phyloP scores from a whole-genome alignment of 768 basidiomycete species.

The Calocera cornea region DNA sequence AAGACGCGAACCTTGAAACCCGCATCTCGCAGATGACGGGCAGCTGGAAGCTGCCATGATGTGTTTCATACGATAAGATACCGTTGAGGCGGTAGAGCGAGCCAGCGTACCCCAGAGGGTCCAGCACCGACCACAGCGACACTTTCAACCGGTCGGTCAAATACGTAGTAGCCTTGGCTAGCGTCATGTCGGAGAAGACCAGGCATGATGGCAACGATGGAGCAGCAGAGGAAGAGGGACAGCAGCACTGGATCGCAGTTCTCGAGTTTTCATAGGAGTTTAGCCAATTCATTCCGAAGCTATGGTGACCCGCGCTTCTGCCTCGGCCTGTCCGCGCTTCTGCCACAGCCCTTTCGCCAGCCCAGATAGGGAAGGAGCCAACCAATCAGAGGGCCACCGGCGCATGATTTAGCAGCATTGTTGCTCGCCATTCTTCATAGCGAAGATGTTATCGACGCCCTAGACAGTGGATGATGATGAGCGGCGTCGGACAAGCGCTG shows the following conservation, averaged over 20 bases:
- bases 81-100: not conserved
- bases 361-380: not conserved
- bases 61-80: not conserved
- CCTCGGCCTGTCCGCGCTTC: not conserved
- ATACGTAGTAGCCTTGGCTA: conserved; percentile 8
- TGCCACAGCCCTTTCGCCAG: not conserved
- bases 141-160: conserved; percentile 11
- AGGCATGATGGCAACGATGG: not conserved
- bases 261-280: not conserved
- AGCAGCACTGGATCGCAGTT: not conserved
- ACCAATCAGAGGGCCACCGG: not conserved
- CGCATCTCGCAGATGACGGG: conserved; percentile 16
- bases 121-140: conserved; percentile 21
- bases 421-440: not conserved
- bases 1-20: conserved; percentile 16
- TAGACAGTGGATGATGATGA: not conserved
- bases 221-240: not conserved
- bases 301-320: not conserved
- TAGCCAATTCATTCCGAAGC: not conserved
- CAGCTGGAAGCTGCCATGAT: conserved; percentile 8
- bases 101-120: conserved; percentile 12
- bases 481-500: not conserved
- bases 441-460: not conserved
- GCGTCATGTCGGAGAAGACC: not conserved
- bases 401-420: no score